Conservation (phyloP, 1,139 yeast species). For the Tardiomyces blankii region DNA sequence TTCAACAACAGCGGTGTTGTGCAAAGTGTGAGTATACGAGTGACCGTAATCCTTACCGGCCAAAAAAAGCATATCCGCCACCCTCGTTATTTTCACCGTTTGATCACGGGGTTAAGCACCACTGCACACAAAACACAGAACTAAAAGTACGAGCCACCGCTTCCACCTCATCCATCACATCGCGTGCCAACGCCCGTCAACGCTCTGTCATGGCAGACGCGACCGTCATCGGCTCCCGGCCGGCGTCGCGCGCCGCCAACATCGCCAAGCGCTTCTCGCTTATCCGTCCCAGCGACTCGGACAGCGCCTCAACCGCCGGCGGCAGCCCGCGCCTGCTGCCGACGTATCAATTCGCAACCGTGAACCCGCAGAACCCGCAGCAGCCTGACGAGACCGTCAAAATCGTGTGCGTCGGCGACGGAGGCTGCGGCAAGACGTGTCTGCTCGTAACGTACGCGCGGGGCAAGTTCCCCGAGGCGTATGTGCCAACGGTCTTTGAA, state of each 20-base stretch:
- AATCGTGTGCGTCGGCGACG: conserved; percentile 81
- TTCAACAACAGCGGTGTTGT: no score
- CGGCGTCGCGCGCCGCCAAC: background rate
- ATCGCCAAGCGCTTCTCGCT: background rate
- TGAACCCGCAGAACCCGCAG: conserved; percentile 2
- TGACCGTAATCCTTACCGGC: no score
- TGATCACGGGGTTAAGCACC: no score
- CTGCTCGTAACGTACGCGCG: conserved; percentile 71
- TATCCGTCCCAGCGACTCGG: background rate
- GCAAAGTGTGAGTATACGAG: no score
- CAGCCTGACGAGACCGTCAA: conserved; percentile 31
- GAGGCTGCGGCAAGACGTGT: conserved; percentile 92
- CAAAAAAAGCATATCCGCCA: no score
- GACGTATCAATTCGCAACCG: background rate
- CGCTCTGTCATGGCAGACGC: background rate
- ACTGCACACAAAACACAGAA: no score
- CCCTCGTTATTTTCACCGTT: no score
- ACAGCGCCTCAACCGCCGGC: background rate
- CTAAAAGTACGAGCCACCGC: no score
- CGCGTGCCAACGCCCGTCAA: no score
- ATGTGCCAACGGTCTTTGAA: conserved; percentile 91
- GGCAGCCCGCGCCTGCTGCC: background rate
- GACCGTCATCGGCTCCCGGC: background rate
- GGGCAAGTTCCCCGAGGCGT: conserved; percentile 60
- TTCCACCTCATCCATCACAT: no score